Conservation (phyloP, 208 protist genomes). For the Balamuthia mandrillaris region DNA sequence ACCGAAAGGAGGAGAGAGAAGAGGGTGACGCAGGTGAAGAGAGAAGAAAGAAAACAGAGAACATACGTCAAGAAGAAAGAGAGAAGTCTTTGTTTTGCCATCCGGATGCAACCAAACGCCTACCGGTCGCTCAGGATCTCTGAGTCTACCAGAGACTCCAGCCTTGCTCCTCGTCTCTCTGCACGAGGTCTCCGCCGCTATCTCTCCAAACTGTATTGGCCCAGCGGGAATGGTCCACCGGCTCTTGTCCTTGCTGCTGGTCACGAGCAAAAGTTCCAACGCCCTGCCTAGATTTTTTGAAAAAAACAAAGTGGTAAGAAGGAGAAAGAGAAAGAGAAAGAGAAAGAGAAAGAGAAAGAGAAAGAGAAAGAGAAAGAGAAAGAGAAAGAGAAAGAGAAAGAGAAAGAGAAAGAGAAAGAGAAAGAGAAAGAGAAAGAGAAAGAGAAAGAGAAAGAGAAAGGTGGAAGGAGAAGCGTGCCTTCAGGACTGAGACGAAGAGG, state of each 20-base stretch:
- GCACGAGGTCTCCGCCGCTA: conserved; percentile 7
- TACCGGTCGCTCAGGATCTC: conserved; percentile 19
- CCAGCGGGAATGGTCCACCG: conserved; percentile 9
- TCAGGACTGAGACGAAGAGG: too few relatives aligned
- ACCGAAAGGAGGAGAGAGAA: neutral
- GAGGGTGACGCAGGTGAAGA: neutral
- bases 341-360: too few relatives aligned
- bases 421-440: too few relatives aligned
- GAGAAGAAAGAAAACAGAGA: neutral
- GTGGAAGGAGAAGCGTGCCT: too few relatives aligned
- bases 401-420: too few relatives aligned
- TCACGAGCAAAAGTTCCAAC: conserved; percentile 2
- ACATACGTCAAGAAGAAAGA: conserved; percentile 28
- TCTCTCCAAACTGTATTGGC: conserved; percentile 1
- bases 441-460: too few relatives aligned
- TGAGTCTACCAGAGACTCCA: neutral
- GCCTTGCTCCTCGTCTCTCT: neutral
- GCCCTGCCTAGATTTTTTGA: too few relatives aligned
- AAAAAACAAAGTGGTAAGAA: too few relatives aligned
- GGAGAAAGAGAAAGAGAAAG: too few relatives aligned
- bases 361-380: too few relatives aligned
- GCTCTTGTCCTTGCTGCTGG: neutral
- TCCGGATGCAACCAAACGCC: conserved; percentile 17
- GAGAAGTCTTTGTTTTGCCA: neutral
- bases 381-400: too few relatives aligned